A percentile compares a stretch with the other conserved stretches of the same genome.
phyloP scores from a whole-genome alignment of 352 stramenopile species.

The Labyrinthula sp. region DNA sequence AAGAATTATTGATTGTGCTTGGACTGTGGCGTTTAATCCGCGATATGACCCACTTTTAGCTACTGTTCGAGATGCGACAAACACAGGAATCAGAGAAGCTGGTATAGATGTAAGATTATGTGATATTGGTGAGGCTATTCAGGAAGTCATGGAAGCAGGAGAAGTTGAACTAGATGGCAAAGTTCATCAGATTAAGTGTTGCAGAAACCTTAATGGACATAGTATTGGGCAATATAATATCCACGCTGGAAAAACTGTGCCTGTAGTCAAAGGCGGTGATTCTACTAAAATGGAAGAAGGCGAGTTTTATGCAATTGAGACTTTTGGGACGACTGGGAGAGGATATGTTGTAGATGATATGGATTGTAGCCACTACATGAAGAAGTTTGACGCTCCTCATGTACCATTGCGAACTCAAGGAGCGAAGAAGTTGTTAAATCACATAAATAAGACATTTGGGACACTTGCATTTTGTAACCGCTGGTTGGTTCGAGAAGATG shows the following conservation, averaged over 20 bases:
- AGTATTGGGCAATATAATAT: constrained; percentile 88
- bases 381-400: constrained; percentile 75
- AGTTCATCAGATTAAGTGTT: constrained; percentile 77
- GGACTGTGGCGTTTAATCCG: constrained; percentile 80
- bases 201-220: constrained; percentile 92
- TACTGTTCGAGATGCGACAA: constrained; percentile 70
- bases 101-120: constrained; percentile 81
- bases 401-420: constrained; percentile 65
- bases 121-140: constrained; percentile 76
- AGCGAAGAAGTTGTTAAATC: constrained; percentile 75
- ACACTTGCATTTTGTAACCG: constrained; percentile 88
- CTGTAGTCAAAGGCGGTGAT: constrained; percentile 75
- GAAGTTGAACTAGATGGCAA: constrained; percentile 86
- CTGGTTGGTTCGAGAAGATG: constrained; percentile 90
- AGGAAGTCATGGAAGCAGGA: constrained; percentile 93
- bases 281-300: constrained; percentile 90
- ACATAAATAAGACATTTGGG: constrained; percentile 98
- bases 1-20: constrained; percentile 88
- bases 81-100: constrained; percentile 63
- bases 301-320: constrained; percentile 91
- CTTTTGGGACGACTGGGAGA: constrained; percentile 62
- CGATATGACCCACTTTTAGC: constrained; percentile 70
- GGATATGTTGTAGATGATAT: constrained; percentile 68
- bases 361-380: constrained; percentile 94
- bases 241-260: constrained; percentile 82